Conservation (phyloP, 192 early-diverging fungal species). For the Dissophora globulifera region DNA sequence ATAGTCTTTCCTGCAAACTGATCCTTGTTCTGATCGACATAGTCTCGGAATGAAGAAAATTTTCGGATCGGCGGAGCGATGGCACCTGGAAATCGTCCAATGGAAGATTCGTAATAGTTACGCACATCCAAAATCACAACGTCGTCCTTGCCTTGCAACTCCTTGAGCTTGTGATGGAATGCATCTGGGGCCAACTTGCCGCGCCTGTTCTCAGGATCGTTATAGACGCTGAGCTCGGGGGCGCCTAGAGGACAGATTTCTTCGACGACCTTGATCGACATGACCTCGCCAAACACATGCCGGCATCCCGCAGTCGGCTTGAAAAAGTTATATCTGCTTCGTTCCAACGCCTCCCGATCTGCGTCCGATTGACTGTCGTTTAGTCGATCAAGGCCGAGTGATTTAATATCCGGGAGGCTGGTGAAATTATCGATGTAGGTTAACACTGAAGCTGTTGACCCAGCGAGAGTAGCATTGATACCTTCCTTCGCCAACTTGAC, state of each 20-base stretch:
- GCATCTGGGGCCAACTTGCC: constrained; percentile 60
- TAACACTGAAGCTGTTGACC: constrained; percentile 46
- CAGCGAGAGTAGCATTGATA: constrained; percentile 74
- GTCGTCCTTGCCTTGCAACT: constrained; percentile 46
- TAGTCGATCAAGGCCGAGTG: constrained; percentile 6
- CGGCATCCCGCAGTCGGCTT: constrained; percentile 71
- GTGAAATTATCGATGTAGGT: constrained; percentile 61
- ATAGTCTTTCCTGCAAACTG: constrained; percentile 62
- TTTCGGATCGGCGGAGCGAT: constrained; percentile 70
- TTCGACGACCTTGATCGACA: constrained; percentile 68
- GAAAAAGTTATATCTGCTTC: constrained; percentile 60
- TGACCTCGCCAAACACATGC: constrained; percentile 66
- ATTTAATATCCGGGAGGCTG: constrained; percentile 11
- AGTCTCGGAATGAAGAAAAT: constrained; percentile 70
- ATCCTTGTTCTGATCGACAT: constrained; percentile 59
- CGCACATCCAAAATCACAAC: constrained; percentile 66
- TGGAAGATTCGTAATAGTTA: constrained; percentile 74
- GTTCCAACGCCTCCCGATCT: constrained; percentile 6
- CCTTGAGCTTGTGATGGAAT: constrained; percentile 61
- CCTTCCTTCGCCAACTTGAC: constrained; percentile 68
- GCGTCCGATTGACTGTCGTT: not conserved
- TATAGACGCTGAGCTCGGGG: constrained; percentile 45
- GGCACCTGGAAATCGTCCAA: constrained; percentile 71
- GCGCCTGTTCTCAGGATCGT: constrained; percentile 37
- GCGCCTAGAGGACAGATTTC: constrained; percentile 75